Conservation (phyloP, 768 basidiomycete genomes). For the Lactarius quietus region DNA sequence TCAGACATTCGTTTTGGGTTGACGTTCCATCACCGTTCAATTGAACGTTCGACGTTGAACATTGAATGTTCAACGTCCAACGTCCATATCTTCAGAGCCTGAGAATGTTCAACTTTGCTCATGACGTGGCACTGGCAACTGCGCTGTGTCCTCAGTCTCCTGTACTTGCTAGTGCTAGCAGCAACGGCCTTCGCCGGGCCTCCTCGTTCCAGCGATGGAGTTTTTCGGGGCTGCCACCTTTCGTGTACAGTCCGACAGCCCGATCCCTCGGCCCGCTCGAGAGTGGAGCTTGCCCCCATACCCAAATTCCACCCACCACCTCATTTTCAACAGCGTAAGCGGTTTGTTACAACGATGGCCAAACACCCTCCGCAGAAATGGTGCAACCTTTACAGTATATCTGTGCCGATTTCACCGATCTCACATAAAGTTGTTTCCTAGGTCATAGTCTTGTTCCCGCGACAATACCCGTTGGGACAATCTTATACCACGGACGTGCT, state of each 20-base stretch:
- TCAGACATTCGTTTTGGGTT: no score
- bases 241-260: neutral
- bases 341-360: conserved; percentile 40
- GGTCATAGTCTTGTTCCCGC: conserved; percentile 22
- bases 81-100: no score
- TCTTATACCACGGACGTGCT: conserved; percentile 24
- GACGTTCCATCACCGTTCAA: no score
- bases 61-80: neutral
- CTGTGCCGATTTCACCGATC: no score
- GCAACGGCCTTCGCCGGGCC: no score
- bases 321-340: conserved; percentile 36
- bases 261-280: neutral
- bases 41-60: no score
- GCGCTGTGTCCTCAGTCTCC: neutral
- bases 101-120: neutral
- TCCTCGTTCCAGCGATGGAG: conserved; percentile 27
- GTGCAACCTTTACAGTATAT: neutral
- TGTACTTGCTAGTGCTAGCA: neutral
- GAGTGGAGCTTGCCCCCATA: conserved; percentile 27
- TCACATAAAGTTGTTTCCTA: neutral
- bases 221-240: conserved; percentile 22
- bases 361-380: conserved; percentile 33
- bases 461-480: conserved; percentile 21
- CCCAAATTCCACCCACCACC: conserved; percentile 32
- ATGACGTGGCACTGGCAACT: neutral